These are phyloP conservation scores for Schizophyllum commune DNA, from an alignment of 1,284 basidiomycete genomes.

Conservation along the genomic window DNA sequence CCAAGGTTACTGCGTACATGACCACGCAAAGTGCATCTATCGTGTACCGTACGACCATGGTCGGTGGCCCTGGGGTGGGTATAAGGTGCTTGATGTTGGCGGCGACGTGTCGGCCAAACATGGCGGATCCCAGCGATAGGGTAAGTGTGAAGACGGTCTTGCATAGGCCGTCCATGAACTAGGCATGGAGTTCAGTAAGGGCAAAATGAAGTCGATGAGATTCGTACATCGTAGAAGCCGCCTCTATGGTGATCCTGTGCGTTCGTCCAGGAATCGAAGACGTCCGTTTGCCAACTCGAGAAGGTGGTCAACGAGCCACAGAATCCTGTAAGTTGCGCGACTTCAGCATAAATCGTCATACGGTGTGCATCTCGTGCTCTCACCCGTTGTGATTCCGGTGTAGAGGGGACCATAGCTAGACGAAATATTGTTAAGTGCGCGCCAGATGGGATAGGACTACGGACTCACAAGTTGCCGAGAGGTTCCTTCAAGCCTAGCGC, in stretches of 20 bases:
- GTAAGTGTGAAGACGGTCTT: constrained; percentile 76
- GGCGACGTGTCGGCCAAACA: constrained; percentile 53
- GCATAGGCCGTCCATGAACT: constrained; percentile 85
- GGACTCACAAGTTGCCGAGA: constrained; percentile 67
- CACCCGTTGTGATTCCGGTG: constrained; percentile 83
- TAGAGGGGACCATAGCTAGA: constrained; percentile 81
- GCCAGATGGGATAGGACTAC: constrained; percentile 3
- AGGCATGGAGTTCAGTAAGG: constrained; percentile 10
- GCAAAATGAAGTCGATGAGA: constrained; percentile 1
- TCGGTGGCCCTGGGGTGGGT: constrained; percentile 35
- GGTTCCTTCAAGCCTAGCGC: constrained; percentile 62
- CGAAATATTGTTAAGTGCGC: constrained; percentile 8
- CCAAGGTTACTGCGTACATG: constrained; percentile 60
- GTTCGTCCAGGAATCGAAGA: constrained; percentile 86
- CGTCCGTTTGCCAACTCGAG: constrained; percentile 88
- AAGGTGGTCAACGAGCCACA: constrained; percentile 97
- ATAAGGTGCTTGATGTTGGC: constrained; percentile 28
- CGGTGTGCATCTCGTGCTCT: not conserved
- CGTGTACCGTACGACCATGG: constrained; percentile 32
- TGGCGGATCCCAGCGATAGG: constrained; percentile 58
- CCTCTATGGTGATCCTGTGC: constrained; percentile 45
- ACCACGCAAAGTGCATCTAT: constrained; percentile 44
- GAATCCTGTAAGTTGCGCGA: constrained; percentile 50
- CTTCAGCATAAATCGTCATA: constrained; percentile 2
- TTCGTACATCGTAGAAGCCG: constrained; percentile 73